Conservation (phyloP, 2,329 filamentous ascomycete genomes). For the Scleromitrula shiraiana region DNA sequence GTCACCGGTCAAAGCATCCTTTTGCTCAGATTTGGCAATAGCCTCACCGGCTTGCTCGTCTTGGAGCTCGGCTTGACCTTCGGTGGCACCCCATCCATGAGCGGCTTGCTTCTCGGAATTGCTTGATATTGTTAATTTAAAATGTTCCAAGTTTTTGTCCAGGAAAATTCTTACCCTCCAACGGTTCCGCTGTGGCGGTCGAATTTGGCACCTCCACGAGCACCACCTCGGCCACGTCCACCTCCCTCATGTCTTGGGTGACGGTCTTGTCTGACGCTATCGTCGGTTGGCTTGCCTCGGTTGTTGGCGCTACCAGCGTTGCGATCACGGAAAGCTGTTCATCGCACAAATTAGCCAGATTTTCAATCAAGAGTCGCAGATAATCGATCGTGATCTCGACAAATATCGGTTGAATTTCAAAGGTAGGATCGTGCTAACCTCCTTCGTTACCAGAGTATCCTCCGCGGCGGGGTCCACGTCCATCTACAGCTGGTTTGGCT, state of each 20-base stretch:
- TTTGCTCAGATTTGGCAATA: constrained; percentile 79
- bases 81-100: constrained; percentile 80
- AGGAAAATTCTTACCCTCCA: constrained; percentile 22
- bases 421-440: constrained; percentile 52
- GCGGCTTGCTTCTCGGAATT: constrained; percentile 81
- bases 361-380: neutral
- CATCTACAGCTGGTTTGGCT: constrained; percentile 20
- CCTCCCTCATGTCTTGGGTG: constrained; percentile 49
- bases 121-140: constrained; percentile 35
- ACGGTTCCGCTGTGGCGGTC: constrained; percentile 32
- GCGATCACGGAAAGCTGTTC: constrained; percentile 79
- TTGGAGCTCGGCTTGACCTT: constrained; percentile 75
- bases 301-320: constrained; percentile 74
- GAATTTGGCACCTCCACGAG: constrained; percentile 27
- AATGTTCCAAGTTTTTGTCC: neutral
- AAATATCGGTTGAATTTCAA: neutral
- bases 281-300: constrained; percentile 70
- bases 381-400: neutral
- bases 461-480: constrained; percentile 36
- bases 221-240: constrained; percentile 43
- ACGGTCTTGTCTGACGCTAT: constrained; percentile 49
- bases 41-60: constrained; percentile 88
- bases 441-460: constrained; percentile 70
- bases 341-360: constrained; percentile 7
- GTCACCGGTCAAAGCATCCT: constrained; percentile 53